phyloP scores from a whole-genome alignment of 306 rosid genomes.

The Cucumis hystrix region DNA sequence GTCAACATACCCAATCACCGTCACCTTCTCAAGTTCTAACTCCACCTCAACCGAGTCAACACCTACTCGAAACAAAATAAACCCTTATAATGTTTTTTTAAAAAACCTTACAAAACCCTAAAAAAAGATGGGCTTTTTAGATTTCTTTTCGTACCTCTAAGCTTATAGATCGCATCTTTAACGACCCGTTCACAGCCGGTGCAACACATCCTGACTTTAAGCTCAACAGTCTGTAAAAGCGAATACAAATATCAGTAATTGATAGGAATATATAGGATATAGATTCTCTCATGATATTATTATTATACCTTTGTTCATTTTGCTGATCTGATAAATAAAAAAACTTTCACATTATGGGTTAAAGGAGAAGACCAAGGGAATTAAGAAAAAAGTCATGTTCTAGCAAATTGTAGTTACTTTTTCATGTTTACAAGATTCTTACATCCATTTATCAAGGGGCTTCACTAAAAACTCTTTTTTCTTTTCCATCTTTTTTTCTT shows the following conservation, averaged over 20 bases:
- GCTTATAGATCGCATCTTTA: constrained; percentile 67
- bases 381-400: constrained; percentile 22
- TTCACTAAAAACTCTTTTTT: not conserved
- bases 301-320: constrained; percentile 19
- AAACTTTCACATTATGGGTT: not conserved
- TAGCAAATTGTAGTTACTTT: not conserved
- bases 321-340: constrained; percentile 4
- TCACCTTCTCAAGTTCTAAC: constrained; percentile 56
- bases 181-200: constrained; percentile 87
- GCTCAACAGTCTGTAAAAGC: constrained; percentile 80
- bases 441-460: not conserved
- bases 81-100: not conserved
- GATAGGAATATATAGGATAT: not conserved
- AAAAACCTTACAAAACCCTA: not conserved
- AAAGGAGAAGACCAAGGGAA: constrained; percentile 8
- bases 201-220: constrained; percentile 96
- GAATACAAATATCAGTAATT: constrained; percentile 7
- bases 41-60: constrained; percentile 74
- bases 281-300: constrained; percentile 9
- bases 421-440: not conserved
- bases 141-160: constrained; percentile 38
- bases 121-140: not conserved
- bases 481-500: not conserved
- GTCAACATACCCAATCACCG: constrained; percentile 61
- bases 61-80: constrained; percentile 21